A percentile compares a stretch with the other conserved stretches of the same genome.
Evolutionary conservation across 306 rosid genomes (phyloP).

Genomic region (Castanospermum australe): DNA sequence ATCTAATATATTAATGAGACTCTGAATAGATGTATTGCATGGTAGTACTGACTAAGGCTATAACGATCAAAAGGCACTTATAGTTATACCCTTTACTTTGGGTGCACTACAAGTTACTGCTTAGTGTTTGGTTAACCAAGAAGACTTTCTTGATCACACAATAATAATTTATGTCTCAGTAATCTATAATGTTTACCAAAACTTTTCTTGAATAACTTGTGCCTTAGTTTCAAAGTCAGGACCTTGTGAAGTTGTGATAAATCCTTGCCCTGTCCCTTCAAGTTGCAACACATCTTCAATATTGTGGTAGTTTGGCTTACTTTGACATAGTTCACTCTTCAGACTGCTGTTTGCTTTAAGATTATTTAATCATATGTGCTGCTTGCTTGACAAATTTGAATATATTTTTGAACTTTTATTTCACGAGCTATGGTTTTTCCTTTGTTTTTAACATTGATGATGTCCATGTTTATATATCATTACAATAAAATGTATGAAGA

Average conservation of each 20-base stretch:
- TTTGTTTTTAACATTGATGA: not conserved
- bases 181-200: not conserved
- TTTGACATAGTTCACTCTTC: not conserved
- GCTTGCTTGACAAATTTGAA: not conserved
- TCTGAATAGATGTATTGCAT: too few species aligned
- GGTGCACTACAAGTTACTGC: not conserved
- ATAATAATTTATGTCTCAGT: not conserved
- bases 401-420: not conserved
- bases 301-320: not conserved
- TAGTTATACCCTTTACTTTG: not conserved
- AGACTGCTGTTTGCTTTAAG: not conserved
- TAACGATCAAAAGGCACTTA: not conserved
- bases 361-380: not conserved
- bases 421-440: not conserved
- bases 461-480: not conserved
- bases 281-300: not conserved
- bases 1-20: too few species aligned
- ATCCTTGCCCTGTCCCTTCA: not conserved
- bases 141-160: not conserved
- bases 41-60: not conserved
- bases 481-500: not conserved
- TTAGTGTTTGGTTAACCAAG: not conserved
- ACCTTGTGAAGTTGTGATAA: not conserved
- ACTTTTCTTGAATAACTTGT: not conserved
- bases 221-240: not conserved